Conservation (phyloP, 2,329 filamentous ascomycete genomes). For the Teratosphaeria nubilosa region DNA sequence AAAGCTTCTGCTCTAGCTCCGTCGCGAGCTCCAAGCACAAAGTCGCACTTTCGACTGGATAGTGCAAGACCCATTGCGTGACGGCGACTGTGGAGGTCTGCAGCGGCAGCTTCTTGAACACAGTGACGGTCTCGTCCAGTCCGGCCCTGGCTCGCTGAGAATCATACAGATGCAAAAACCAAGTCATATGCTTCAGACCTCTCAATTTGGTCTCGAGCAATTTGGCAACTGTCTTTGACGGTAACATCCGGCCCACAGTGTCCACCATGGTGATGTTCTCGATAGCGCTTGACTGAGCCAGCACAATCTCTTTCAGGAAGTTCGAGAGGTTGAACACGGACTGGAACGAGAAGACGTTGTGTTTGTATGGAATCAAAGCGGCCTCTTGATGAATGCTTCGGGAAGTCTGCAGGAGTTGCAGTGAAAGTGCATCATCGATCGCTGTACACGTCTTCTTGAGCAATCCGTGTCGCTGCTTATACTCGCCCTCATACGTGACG, state of each 20-base stretch:
- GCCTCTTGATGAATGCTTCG: conserved; percentile 7
- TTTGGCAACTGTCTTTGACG: not conserved
- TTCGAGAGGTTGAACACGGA: not conserved
- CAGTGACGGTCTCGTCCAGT: not conserved
- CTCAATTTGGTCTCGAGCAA: not conserved
- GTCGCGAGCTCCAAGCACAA: not conserved
- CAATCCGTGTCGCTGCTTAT: too few species aligned
- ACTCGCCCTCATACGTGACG: too few species aligned
- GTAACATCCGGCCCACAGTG: not conserved
- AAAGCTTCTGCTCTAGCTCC: not conserved
- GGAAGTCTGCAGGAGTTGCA: not conserved
- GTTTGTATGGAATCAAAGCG: conserved; percentile 5
- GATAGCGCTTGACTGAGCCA: conserved; percentile 1
- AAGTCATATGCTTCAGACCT: conserved; percentile 1
- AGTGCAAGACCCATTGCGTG: not conserved
- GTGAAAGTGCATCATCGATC: too few species aligned
- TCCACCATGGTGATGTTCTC: not conserved
- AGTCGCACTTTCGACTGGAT: not conserved
- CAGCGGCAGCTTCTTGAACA: not conserved
- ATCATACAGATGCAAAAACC: not conserved
- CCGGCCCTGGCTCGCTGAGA: not conserved
- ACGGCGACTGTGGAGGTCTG: not conserved
- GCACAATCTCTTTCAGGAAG: not conserved
- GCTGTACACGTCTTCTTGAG: too few species aligned
- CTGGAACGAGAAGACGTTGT: conserved; percentile 3